These are phyloP conservation scores for Adansonia rubrostipa DNA, from an alignment of 441 rosid species.

Conservation along the genomic window DNA sequence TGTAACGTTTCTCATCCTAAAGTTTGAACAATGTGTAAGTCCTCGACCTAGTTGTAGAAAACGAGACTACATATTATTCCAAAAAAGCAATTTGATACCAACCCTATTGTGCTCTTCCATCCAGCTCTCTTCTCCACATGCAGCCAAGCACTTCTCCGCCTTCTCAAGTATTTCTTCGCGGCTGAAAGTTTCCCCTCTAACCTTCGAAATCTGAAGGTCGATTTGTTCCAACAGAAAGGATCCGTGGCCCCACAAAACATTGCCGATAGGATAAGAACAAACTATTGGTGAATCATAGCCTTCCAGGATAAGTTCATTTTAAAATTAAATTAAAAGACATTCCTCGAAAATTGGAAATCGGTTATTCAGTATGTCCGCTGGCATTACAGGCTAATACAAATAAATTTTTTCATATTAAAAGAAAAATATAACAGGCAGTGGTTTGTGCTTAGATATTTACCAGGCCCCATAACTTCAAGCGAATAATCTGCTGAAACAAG, in stretches of 20 bases:
- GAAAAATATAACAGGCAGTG: background rate
- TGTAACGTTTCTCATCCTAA: slow-evolving; percentile 84
- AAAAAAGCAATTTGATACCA: slow-evolving; percentile 13
- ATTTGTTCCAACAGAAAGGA: slow-evolving; percentile 63
- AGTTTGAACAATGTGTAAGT: slow-evolving; percentile 26
- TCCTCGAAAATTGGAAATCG: slow-evolving; percentile 2
- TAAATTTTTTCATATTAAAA: background rate
- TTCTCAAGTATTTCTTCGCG: slow-evolving; percentile 86
- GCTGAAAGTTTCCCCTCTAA: slow-evolving; percentile 70
- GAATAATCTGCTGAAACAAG: slow-evolving; percentile 47
- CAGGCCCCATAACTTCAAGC: slow-evolving; percentile 65
- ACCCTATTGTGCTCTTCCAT: slow-evolving; percentile 90
- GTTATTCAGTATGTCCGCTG: slow-evolving; percentile 3
- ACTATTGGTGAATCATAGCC: slow-evolving; percentile 12
- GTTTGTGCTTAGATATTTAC: slow-evolving; percentile 39
- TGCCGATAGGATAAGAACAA: background rate
- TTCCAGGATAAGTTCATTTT: slow-evolving; percentile 13
- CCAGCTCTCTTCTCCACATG: slow-evolving; percentile 92
- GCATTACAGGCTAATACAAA: background rate
- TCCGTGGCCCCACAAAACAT: slow-evolving; percentile 57
- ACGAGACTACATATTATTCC: background rate
- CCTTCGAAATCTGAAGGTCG: slow-evolving; percentile 69
- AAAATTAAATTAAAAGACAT: background rate
- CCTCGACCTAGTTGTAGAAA: slow-evolving; percentile 14
- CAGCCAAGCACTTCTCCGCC: slow-evolving; percentile 83